Conservation (phyloP, 345 rosid genomes). For the Angophora floribunda region DNA sequence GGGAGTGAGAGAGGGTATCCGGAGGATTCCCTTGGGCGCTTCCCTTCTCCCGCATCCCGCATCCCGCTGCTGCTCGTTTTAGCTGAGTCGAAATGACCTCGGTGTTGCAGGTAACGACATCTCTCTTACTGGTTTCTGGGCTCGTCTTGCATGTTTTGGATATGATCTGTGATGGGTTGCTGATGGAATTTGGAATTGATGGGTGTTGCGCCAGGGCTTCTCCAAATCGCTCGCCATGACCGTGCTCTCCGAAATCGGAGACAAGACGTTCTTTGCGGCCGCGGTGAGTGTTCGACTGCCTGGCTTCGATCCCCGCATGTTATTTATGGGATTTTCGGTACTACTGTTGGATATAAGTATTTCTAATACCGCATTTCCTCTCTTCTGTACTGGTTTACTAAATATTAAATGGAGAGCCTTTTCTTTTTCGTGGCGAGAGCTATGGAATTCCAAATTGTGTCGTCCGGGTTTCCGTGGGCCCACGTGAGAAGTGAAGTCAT, state of each 20-base stretch:
- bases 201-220: constrained; percentile 62
- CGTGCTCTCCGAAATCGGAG: constrained; percentile 93
- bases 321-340: not conserved
- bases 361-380: not conserved
- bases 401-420: not conserved
- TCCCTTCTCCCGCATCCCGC: not conserved
- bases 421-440: not conserved
- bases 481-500: not conserved
- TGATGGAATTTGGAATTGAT: not conserved
- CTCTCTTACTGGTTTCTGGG: not conserved
- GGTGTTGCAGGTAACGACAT: not conserved
- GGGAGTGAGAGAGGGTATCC: too few relatives aligned
- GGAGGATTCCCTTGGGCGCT: not conserved
- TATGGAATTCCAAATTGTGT: not conserved
- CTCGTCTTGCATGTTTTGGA: not conserved
- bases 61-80: not conserved
- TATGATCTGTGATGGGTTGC: not conserved
- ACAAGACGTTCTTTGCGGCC: constrained; percentile 97
- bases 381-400: not conserved
- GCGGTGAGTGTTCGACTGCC: constrained; percentile 43
- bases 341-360: not conserved
- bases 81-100: not conserved
- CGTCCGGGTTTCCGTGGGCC: not conserved
- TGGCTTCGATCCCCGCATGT: not conserved
- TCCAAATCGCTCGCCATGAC: constrained; percentile 97